Evolutionary conservation across 768 basidiomycete genomes (phyloP).

Genomic region (Russula emetica): DNA sequence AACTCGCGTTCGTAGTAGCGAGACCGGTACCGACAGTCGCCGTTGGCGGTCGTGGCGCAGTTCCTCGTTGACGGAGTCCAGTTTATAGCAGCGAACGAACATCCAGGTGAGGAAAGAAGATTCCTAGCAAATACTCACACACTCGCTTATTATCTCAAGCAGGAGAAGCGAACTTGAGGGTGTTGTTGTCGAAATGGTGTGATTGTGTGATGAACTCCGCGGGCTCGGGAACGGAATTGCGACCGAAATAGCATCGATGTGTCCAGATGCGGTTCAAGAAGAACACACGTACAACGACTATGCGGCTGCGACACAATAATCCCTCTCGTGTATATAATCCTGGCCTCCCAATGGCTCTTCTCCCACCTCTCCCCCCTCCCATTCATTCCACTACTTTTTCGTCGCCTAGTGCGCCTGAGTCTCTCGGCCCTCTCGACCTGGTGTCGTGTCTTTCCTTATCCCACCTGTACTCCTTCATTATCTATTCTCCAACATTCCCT

Average conservation of each 20-base stretch:
- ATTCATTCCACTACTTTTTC: neutral
- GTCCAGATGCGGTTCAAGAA: neutral
- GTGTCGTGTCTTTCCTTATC: constrained; percentile 2
- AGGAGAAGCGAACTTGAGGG: neutral
- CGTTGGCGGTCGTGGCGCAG: neutral
- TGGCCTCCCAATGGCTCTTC: neutral
- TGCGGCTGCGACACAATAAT: neutral
- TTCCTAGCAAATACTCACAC: neutral
- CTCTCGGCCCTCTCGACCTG: neutral
- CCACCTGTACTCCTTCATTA: neutral
- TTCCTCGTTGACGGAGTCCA: neutral
- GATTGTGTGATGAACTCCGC: neutral
- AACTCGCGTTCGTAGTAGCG: neutral
- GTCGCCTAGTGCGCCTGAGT: neutral
- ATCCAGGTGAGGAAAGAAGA: neutral
- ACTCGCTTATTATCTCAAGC: neutral
- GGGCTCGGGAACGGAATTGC: neutral
- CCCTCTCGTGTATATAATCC: neutral
- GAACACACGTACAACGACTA: neutral
- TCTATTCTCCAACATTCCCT: neutral
- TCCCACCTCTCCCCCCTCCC: neutral
- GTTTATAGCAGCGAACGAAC: no score
- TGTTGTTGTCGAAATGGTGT: neutral
- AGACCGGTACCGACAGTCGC: neutral
- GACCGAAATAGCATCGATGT: neutral